Conservation (phyloP, 192 early-diverging fungal species). For the Allomyces macrogynus region DNA sequence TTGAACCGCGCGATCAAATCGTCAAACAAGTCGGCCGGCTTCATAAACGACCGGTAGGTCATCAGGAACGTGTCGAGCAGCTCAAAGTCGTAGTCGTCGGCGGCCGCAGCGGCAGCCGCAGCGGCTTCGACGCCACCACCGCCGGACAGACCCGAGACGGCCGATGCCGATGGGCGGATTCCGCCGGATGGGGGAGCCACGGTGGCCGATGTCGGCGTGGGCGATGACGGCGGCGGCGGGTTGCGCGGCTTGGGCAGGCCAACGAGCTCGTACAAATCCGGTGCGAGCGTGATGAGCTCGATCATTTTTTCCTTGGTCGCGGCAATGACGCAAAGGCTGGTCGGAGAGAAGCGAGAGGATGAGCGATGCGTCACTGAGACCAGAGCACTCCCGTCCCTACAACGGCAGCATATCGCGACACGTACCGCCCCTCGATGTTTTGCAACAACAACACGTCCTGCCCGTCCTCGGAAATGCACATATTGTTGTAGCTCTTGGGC, state of each 20-base stretch:
- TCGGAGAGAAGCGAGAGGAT: too few species aligned
- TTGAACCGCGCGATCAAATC: slow-evolving; percentile 25
- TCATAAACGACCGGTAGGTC: slow-evolving; percentile 29
- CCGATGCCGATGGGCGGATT: too few species aligned
- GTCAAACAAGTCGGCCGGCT: slow-evolving; percentile 25
- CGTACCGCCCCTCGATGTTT: slow-evolving; percentile 19
- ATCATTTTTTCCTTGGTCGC: slow-evolving; percentile 27
- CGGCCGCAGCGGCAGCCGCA: not conserved
- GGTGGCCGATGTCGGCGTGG: too few species aligned
- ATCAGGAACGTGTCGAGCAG: slow-evolving; percentile 29
- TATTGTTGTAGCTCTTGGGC: slow-evolving; percentile 23
- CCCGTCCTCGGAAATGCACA: slow-evolving; percentile 21
- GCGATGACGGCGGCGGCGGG: not conserved
- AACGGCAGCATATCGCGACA: not conserved
- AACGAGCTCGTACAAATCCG: slow-evolving; percentile 15
- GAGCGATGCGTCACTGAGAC: slow-evolving; percentile 2
- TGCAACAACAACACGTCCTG: slow-evolving; percentile 25
- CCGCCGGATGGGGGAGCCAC: too few species aligned
- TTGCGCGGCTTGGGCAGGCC: not conserved
- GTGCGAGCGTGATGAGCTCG: slow-evolving; percentile 19
- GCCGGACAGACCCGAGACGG: not conserved
- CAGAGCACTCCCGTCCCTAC: too few species aligned
- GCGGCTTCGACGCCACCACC: not conserved
- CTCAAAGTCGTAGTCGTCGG: slow-evolving; percentile 11
- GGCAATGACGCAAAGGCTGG: slow-evolving; percentile 27